Evolutionary conservation across 148 eudicot species (phyloP).

Genomic region (Cornus kousa): DNA sequence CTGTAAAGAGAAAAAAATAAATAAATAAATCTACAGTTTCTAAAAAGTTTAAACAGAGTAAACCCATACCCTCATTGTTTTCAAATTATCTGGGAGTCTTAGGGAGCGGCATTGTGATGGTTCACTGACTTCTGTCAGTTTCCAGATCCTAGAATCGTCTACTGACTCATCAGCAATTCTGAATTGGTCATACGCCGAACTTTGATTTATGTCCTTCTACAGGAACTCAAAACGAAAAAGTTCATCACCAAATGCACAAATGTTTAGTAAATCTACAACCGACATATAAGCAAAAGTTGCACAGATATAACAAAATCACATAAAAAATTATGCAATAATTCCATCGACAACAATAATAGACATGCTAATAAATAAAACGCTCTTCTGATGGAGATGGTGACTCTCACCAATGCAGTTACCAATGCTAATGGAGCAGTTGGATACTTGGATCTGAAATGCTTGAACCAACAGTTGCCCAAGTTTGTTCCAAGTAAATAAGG

Average conservation of each 20-base stretch:
- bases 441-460: slow-evolving; percentile 59
- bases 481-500: too few species aligned
- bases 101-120: slow-evolving; percentile 76
- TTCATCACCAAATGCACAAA: neutral
- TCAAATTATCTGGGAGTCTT: slow-evolving; percentile 66
- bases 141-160: too few species aligned
- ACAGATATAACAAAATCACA: neutral
- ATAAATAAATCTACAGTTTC: too few species aligned
- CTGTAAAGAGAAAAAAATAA: too few species aligned
- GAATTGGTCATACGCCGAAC: too few species aligned
- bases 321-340: neutral
- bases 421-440: slow-evolving; percentile 52
- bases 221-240: slow-evolving; percentile 14
- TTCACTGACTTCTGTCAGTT: slow-evolving; percentile 63
- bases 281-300: neutral
- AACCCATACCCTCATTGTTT: slow-evolving; percentile 62
- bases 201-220: too few species aligned
- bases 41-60: neutral
- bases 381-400: slow-evolving; percentile 28
- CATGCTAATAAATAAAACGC: too few species aligned
- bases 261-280: neutral
- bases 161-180: too few species aligned
- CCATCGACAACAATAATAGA: neutral
- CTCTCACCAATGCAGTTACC: slow-evolving; percentile 18
- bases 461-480: slow-evolving; percentile 34